A percentile compares a stretch with the other conserved stretches of the same genome.
Evolutionary conservation across 331 rosid species (phyloP).

Genomic region (Pyrus hybrid): DNA sequence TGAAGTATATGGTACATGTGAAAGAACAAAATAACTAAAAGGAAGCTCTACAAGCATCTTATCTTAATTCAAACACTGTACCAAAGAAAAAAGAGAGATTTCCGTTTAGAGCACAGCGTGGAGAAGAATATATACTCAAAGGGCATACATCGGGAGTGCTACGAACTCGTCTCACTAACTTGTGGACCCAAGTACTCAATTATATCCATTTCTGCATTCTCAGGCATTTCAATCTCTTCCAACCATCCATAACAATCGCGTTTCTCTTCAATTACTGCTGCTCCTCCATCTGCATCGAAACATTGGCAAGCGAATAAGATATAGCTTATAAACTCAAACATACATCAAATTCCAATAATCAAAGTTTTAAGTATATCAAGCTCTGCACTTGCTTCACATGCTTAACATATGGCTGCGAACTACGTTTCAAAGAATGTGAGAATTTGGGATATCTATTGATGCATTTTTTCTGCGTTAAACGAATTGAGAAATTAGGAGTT

Average conservation of each 20-base stretch:
- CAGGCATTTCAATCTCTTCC: slow-evolving; percentile 74
- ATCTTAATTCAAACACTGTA: neutral
- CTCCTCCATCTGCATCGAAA: slow-evolving; percentile 31
- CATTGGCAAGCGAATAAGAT: neutral
- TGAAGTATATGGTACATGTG: neutral
- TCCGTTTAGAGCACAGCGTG: neutral
- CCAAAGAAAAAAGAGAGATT: neutral
- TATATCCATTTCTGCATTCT: slow-evolving; percentile 48
- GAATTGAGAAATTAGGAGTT: neutral
- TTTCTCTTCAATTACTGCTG: slow-evolving; percentile 13
- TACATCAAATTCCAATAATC: neutral
- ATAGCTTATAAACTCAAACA: neutral
- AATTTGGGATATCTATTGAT: too few species aligned
- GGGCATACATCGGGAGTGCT: neutral
- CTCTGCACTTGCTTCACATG: too few species aligned
- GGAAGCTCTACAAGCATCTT: neutral
- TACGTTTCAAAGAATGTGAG: too few species aligned
- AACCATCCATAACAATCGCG: slow-evolving; percentile 42
- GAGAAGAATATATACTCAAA: neutral
- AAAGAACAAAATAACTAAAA: neutral
- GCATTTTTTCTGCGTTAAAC: too few species aligned
- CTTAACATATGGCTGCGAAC: too few species aligned
- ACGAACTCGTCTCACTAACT: slow-evolving; percentile 15
- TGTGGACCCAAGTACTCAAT: slow-evolving; percentile 73
- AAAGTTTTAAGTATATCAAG: too few species aligned